Evolutionary conservation across 306 rosid species (phyloP).

Genomic region (Cucumis melo): DNA sequence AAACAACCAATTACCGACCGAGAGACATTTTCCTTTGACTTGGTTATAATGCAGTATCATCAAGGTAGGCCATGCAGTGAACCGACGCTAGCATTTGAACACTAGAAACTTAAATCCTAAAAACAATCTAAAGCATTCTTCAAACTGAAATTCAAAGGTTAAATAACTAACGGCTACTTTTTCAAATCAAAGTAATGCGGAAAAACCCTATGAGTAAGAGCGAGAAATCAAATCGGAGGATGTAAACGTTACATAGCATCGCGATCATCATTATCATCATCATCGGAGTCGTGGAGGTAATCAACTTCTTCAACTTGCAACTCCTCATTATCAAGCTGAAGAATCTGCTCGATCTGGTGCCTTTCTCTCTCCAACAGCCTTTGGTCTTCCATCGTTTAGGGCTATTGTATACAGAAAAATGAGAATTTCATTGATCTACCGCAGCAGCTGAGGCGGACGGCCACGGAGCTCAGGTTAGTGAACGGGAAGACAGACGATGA

Average conservation of each 20-base stretch:
- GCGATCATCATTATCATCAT: slow-evolving; percentile 9
- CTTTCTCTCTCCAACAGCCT: slow-evolving; percentile 53
- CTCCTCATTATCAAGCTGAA: slow-evolving; percentile 76
- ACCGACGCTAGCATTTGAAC: neutral
- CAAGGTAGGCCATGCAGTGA: neutral
- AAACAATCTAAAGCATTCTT: neutral
- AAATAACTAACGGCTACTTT: neutral
- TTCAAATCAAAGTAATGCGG: neutral
- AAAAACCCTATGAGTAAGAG: neutral
- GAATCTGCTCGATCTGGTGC: slow-evolving; percentile 79
- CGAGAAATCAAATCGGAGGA: neutral
- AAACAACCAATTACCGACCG: neutral
- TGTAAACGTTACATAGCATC: slow-evolving; percentile 27
- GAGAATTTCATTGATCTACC: neutral
- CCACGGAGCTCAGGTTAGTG: neutral
- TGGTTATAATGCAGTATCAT: neutral
- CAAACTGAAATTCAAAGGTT: neutral
- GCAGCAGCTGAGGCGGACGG: neutral
- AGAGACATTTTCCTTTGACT: neutral
- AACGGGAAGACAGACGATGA: too few relatives aligned
- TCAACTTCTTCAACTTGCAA: slow-evolving; percentile 80
- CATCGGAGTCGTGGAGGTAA: slow-evolving; percentile 31
- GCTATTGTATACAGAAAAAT: neutral
- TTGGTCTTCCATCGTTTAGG: slow-evolving; percentile 40
- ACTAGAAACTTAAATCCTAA: neutral